These are phyloP conservation scores for Mucor saturninus DNA, from an alignment of 371 early-diverging fungal species.

Conservation along the genomic window DNA sequence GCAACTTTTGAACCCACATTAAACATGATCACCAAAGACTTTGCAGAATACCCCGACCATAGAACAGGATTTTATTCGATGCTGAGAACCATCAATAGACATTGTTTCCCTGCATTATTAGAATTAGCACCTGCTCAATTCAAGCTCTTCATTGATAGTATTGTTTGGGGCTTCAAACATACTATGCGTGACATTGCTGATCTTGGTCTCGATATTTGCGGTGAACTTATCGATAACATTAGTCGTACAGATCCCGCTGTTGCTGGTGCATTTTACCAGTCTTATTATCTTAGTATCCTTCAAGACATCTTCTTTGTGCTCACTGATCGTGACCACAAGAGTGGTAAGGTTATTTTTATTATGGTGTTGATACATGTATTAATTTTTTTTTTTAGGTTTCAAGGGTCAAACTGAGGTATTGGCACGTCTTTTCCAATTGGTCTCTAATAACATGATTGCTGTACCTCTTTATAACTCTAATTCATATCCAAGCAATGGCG, in stretches of 20 bases:
- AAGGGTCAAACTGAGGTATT: constrained; percentile 89
- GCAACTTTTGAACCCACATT: constrained; percentile 94
- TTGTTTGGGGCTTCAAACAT: constrained; percentile 99
- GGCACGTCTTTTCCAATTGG: constrained; percentile 85
- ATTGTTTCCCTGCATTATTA: constrained; percentile 91
- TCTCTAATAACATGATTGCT: constrained; percentile 79
- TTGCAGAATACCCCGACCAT: constrained; percentile 96
- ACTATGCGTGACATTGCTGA: constrained; percentile 98
- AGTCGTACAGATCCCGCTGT: constrained; percentile 74
- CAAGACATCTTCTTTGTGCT: constrained; percentile 96
- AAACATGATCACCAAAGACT: constrained; percentile 98
- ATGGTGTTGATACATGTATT: not conserved
- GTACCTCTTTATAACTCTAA: constrained; percentile 82
- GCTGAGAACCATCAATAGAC: constrained; percentile 81
- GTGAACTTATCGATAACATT: constrained; percentile 85
- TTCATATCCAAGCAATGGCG: constrained; percentile 77
- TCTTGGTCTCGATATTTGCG: constrained; percentile 82
- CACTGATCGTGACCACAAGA: constrained; percentile 96
- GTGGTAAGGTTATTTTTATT: constrained; percentile 65
- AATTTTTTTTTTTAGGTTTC: constrained; percentile 55
- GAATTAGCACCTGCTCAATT: constrained; percentile 84
- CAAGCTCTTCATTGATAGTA: constrained; percentile 88
- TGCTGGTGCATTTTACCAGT: constrained; percentile 88
- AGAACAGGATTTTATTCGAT: constrained; percentile 93
- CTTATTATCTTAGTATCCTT: constrained; percentile 85